Evolutionary conservation across 2,329 filamentous ascomycete species (phyloP), one percentile per base, ranked within the genome.

Genomic region (Xylaria arbuscula): DNA sequence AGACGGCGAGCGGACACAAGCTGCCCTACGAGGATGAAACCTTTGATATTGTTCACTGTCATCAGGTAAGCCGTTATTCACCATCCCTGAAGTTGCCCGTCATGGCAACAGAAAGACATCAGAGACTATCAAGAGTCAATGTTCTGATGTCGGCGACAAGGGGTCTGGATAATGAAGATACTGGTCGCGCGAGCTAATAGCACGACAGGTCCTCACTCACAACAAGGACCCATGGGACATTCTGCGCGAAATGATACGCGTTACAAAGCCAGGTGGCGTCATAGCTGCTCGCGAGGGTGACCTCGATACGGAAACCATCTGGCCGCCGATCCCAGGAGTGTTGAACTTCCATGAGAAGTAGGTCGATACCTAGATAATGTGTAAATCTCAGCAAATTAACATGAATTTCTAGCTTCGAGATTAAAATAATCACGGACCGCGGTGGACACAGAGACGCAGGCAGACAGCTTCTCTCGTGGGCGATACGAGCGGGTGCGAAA

Each of bases 251-350:
- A 78, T 79, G 75, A 65, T 73, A 3, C 74, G 78, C 8, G 76
- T 79, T 11, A 75, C 75, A 3, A 76, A 76, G 61, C 72, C 72
- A 3, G 77, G 74, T 9, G 77, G 78, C 40, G 61, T 78, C 1
- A 69, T 78, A 8, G 78, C 76, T 9, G 72, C 77, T 5, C 76
- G 78, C 38, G 78, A 80, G 56, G 78, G 75, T 2, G 79, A 81
- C 69, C 73, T 75, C 55, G 75, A 78, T 54, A 77, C 78, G 1
- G 75, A 79, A 59, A n/a, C 55, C 3, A 55, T 68, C 15, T 68
- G 66, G 62, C 66, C 66, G 0, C 57, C 62, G 7, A 38, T 65
- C 6, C 58, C 62, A 5, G 68, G 68, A 9, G 36, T 70, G 17
- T 36, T 70, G 22, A 68, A 68, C 32, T 66, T 47, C 7, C 45